Base-by-base conservation (phyloP, 305 asterid genomes). In the Petunia hybrid region DNA sequence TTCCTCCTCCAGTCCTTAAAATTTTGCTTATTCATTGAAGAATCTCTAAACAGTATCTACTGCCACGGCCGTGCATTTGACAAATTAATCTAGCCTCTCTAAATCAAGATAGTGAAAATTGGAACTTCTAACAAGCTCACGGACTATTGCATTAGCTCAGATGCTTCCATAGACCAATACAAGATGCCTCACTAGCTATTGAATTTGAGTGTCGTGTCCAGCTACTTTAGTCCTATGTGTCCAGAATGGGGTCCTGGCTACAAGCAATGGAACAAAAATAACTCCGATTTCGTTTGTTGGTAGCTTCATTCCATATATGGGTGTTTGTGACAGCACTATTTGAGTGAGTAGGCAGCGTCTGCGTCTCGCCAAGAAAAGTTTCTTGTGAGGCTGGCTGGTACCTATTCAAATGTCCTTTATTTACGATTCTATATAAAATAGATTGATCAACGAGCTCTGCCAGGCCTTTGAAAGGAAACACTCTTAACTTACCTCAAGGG, bases 21-120 rank as follows among this genome's bases (percentile, higher is more conserved):
- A 84, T 12, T 88, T 75, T 88, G 92, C 53, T 59, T 88, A 53
- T 78, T 69, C 6, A 84, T 90, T 83, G 93, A 90, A 67, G 92
- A 88, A 39, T 77, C 93, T 57, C 64, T 90, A 69, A 88, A 90
- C 82, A 78, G 89, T 40, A 89, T 88, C 14, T 90, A 88, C 75
- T 56, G 93, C 4, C 89, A 90, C 84, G 87, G 90, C 42, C 85
- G 90, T 42, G 92, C 83, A 53, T 85, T 39, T 68, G 78, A 68
- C 66, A 73, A 80, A 14, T 71, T 68, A 14, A 80, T 83, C 4
- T 81, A 82, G 3, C 86, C 84, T 41, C 81, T 83, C 1, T 81
- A 83, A 36, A 80, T 83, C 81, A 65, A 68, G 66, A 76, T 66
- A 45, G 86, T 80, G 31, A 84, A 83, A 57, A 64, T 12, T 1